Evolutionary conservation across 139 green algal species (phyloP), one percentile per base, ranked within the genome.

Genomic region (Closterium sp.): DNA sequence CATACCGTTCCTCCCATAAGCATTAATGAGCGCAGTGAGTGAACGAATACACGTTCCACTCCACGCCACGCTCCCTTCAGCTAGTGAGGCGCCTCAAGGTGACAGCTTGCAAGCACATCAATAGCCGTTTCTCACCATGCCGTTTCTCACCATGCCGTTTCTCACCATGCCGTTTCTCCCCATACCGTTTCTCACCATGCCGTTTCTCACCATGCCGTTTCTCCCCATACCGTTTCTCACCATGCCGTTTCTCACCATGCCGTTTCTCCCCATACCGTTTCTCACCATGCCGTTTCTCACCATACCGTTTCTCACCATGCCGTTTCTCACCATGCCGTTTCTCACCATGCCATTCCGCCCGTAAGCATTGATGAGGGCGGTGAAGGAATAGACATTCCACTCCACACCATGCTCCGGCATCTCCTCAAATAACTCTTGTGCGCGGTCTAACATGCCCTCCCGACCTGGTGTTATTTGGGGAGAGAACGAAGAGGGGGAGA

Each of bases 301-400:
- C n/a, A n/a, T n/a, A n/a, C n/a, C 88, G 28, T 94, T 94, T 62
- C 92, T 90, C 70, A 22, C 29, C 22, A 94, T 50, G 38, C 88
- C 88, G 28, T 94, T 94, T 62, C 92, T 90, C 70, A 22, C 29
- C 22, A 94, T 50, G 38, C 88, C 42, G 10, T 45, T 3, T n/a
- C 86, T 89, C 31, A 92, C 90, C 24, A 31, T 70, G 45, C 91
- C 92, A 21, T 94, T 94, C n/a, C 88, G 4, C 3, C 92, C 92
- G 79, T 93, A 94, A 11, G 92, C 92, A 42, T 94, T 94, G 84
- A 94, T 94, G 31, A 94, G 92, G 22, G 92, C 92, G 31, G 92
- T 94, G 86, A 90, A 94, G 9, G 92, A 94, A 85, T 94, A 94
- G 3, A 94, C 92, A 24, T 94, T 94, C 88, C 92, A 93, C 62